Evolutionary conservation across 257 asterid genomes (phyloP).

Genomic region (Salvia miltiorrhiza): DNA sequence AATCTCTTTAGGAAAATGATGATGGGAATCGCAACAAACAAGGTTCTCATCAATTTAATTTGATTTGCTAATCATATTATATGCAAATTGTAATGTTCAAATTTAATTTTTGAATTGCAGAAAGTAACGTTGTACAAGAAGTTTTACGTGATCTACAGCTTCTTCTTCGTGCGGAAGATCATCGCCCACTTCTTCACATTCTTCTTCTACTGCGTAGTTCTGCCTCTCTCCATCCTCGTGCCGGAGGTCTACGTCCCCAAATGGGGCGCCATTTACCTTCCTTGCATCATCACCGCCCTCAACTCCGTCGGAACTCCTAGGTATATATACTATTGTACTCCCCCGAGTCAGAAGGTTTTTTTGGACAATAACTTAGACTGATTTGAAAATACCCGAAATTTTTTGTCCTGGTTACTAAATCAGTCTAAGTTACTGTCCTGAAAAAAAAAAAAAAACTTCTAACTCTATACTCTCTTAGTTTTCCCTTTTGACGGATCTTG

Average conservation of each 20-base stretch:
- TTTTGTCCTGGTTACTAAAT: too few relatives aligned
- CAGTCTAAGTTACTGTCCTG: too few relatives aligned
- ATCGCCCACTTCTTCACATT: constrained; percentile 92
- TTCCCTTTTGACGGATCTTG: too few relatives aligned
- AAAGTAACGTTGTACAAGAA: constrained; percentile 79
- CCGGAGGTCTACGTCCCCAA: constrained; percentile 71
- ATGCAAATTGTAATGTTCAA: not conserved
- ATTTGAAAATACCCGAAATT: too few relatives aligned
- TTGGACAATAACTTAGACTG: too few relatives aligned
- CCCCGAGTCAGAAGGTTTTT: too few relatives aligned
- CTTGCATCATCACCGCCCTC: constrained; percentile 80
- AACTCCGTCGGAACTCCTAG: constrained; percentile 96
- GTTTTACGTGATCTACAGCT: constrained; percentile 92
- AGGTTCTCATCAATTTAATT: constrained; percentile 35
- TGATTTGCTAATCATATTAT: not conserved
- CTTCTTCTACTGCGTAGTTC: constrained; percentile 63
- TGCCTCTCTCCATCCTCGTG: constrained; percentile 53
- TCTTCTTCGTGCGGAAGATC: constrained; percentile 93
- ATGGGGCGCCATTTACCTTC: constrained; percentile 92
- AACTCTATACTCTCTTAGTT: too few relatives aligned
- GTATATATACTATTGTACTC: constrained; percentile 33
- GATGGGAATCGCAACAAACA: constrained; percentile 73
- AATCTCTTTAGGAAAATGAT: constrained; percentile 89
- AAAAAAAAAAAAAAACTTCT: too few relatives aligned
- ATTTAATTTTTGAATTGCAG: constrained; percentile 35